phyloP scores from a whole-genome alignment of 2,329 filamentous ascomycete genomes.

The Cladosporium colombiae region DNA sequence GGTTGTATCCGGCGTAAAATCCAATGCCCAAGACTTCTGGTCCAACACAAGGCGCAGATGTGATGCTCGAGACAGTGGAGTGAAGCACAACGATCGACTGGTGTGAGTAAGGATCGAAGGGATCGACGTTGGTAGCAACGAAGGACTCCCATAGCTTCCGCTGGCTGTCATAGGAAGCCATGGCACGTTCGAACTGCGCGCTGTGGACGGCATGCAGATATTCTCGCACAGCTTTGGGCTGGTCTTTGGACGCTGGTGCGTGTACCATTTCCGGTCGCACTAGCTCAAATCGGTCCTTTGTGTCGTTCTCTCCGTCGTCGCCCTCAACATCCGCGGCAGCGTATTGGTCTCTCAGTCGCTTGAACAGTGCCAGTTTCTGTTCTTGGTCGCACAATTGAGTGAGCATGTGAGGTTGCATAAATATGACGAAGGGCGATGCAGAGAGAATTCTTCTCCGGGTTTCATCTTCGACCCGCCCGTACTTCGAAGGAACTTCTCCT shows the following conservation, averaged over 20 bases:
- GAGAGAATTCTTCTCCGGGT: constrained; percentile 92
- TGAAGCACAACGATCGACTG: constrained; percentile 95
- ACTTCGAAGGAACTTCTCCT: constrained; percentile 71
- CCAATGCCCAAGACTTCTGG: constrained; percentile 86
- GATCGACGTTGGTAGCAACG: constrained; percentile 79
- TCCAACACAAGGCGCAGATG: constrained; percentile 88
- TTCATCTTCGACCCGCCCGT: constrained; percentile 91
- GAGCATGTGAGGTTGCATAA: constrained; percentile 87
- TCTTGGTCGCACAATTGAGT: constrained; percentile 93
- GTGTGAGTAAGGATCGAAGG: constrained; percentile 93
- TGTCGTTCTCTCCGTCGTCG: constrained; percentile 46
- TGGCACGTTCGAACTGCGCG: constrained; percentile 91
- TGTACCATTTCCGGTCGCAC: constrained; percentile 97
- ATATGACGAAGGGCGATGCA: constrained; percentile 93
- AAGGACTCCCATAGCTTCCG: constrained; percentile 96
- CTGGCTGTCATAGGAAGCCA: constrained; percentile 91
- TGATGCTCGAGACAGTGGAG: constrained; percentile 89
- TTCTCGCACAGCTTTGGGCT: constrained; percentile 86
- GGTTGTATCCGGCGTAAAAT: constrained; percentile 85
- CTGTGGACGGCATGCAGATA: constrained; percentile 93
- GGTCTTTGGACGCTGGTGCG: constrained; percentile 77
- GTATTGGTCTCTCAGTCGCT: constrained; percentile 75
- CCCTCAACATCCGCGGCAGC: constrained; percentile 42
- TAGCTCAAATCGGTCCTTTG: constrained; percentile 69
- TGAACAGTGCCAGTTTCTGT: constrained; percentile 76